Evolutionary conservation across 139 green algal species (phyloP).

Genomic region (Coelastrella sp.): DNA sequence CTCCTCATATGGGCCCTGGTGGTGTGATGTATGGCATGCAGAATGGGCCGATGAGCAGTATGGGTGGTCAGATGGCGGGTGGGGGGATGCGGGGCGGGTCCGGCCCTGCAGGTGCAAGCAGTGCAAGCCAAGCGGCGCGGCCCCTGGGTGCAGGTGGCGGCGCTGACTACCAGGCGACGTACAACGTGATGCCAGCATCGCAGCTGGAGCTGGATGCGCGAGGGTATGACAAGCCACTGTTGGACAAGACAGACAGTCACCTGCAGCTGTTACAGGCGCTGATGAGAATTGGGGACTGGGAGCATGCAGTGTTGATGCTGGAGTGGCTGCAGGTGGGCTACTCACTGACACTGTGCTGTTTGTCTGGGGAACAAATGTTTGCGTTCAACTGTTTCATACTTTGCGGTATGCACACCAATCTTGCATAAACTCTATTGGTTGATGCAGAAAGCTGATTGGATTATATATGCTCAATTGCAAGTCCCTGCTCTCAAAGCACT

Average conservation of each 20-base stretch:
- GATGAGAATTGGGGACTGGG: slow-evolving; percentile 54
- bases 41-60: not conserved
- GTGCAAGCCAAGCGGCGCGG: too few relatives aligned
- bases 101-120: not conserved
- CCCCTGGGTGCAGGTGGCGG: not conserved
- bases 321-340: slow-evolving; percentile 53
- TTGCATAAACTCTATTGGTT: too few relatives aligned
- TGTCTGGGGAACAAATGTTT: not conserved
- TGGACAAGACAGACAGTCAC: slow-evolving; percentile 58
- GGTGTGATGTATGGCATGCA: slow-evolving; percentile 3
- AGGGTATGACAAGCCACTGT: slow-evolving; percentile 34
- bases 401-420: too few relatives aligned
- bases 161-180: not conserved
- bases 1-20: not conserved
- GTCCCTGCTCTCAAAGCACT: too few relatives aligned
- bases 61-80: not conserved
- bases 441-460: too few relatives aligned
- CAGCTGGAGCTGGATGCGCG: slow-evolving; percentile 66
- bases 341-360: not conserved
- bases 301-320: slow-evolving; percentile 27
- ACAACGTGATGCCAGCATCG: slow-evolving; percentile 45
- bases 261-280: slow-evolving; percentile 69
- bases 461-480: too few relatives aligned
- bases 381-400: not conserved
- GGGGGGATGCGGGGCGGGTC: not conserved